Conservation (phyloP, 176 grass and related monocot genomes). For the Puya raimondii region DNA sequence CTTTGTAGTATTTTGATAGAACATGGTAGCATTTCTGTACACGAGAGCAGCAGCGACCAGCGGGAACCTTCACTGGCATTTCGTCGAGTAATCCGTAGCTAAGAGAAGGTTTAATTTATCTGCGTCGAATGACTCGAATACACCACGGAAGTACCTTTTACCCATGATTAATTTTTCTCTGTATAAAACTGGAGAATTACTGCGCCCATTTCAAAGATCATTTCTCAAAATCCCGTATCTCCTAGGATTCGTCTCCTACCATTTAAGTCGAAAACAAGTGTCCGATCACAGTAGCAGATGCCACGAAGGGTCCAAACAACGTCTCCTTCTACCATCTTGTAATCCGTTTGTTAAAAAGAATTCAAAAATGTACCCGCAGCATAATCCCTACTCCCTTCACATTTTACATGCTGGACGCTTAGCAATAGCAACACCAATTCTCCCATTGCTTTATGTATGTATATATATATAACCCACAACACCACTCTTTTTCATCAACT, state of each 20-base stretch:
- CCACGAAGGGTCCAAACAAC: background rate
- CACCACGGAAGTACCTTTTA: no score
- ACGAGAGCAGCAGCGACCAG: background rate
- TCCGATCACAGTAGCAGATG: background rate
- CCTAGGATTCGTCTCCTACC: background rate
- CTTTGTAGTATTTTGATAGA: background rate
- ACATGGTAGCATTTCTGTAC: background rate
- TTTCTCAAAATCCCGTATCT: background rate
- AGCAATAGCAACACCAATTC: background rate
- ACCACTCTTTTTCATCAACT: background rate
- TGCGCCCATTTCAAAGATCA: background rate
- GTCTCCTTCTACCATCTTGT: background rate
- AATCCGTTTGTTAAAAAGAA: background rate
- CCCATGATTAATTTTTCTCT: no score
- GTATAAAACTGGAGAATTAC: no score
- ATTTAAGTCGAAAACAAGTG: background rate
- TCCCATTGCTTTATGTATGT: background rate
- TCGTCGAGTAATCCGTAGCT: background rate
- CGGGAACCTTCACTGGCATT: background rate
- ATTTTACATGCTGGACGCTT: background rate
- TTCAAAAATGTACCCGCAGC: background rate
- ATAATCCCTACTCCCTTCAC: background rate
- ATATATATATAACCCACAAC: background rate
- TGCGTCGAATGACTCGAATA: no score
- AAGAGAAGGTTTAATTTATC: no score